Percentiles rank a stretch among this genome's conserved stretches.
These are phyloP conservation scores for Auxenochlorella pyrenoidosa DNA, from an alignment of 139 green algal genomes.

Conservation along the genomic window DNA sequence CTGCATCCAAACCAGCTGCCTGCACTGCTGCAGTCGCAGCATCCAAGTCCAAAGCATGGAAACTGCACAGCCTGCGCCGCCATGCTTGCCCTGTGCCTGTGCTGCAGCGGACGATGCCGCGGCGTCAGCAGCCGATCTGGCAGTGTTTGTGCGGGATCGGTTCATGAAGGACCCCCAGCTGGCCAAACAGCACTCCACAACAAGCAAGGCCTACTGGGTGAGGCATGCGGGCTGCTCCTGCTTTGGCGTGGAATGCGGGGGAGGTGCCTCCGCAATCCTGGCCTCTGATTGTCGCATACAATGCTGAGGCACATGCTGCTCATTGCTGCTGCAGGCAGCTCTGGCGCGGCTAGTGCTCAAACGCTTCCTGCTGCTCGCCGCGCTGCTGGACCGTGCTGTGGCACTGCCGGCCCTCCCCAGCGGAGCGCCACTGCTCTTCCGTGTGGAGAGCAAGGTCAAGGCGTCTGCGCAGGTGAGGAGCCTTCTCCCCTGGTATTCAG, in stretches of 20 bases:
- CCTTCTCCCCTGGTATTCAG: no score
- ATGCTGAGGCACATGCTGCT: background rate
- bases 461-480: constrained; percentile 63
- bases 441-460: constrained; percentile 58
- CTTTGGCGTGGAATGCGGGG: background rate
- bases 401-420: constrained; percentile 20
- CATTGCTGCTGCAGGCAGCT: constrained; percentile 48
- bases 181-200: constrained; percentile 36
- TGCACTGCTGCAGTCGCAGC: no score
- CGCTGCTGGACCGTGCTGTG: constrained; percentile 77
- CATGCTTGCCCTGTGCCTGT: background rate
- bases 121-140: constrained; percentile 47
- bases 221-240: background rate
- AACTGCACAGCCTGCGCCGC: background rate
- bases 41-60: background rate
- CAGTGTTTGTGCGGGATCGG: constrained; percentile 50
- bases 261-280: background rate
- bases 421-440: constrained; percentile 69
- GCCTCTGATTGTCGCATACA: background rate
- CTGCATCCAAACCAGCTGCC: background rate
- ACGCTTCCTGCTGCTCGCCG: constrained; percentile 80
- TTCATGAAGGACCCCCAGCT: constrained; percentile 70
- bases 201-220: constrained; percentile 64
- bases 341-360: constrained; percentile 72
- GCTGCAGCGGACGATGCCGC: background rate